These are phyloP conservation scores for Botrytis cinerea DNA, from an alignment of 2,329 filamentous ascomycete genomes.

Conservation along the genomic window DNA sequence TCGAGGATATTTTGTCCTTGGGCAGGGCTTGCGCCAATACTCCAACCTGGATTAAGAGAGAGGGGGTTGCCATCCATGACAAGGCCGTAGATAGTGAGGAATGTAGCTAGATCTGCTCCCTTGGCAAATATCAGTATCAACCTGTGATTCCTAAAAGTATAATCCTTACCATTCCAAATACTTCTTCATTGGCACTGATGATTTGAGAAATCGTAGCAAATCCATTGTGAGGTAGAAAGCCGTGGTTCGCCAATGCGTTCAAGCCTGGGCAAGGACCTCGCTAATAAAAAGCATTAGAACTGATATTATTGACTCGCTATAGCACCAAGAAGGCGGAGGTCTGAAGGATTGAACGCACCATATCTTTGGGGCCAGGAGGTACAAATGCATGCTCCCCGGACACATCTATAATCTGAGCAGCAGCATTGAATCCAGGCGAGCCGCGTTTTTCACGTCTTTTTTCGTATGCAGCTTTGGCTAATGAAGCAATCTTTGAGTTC, in stretches of 20 bases:
- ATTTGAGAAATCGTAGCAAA: constrained; percentile 28
- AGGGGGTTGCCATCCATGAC: constrained; percentile 12
- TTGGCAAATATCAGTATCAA: constrained; percentile 23
- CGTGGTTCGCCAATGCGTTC: constrained; percentile 48
- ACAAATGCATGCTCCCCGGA: constrained; percentile 18
- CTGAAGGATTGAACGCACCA: neutral
- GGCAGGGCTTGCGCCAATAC: neutral
- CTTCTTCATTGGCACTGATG: constrained; percentile 32
- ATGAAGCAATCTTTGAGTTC: constrained; percentile 11
- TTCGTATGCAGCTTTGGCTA: constrained; percentile 20
- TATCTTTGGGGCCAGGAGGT: constrained; percentile 7
- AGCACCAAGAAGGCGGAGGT: neutral
- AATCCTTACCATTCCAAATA: constrained; percentile 46
- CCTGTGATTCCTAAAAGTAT: constrained; percentile 25
- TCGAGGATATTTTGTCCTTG: constrained; percentile 30
- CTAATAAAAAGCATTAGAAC: neutral
- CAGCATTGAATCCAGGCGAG: constrained; percentile 25
- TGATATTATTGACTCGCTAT: neutral
- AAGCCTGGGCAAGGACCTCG: constrained; percentile 43
- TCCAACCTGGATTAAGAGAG: constrained; percentile 11
- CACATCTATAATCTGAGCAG: constrained; percentile 25
- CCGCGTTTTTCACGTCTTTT: constrained; percentile 21
- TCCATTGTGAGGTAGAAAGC: constrained; percentile 44
- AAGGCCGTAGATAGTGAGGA: constrained; percentile 5
- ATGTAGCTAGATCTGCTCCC: neutral